Evolutionary conservation across 139 green algal species (phyloP), one percentile per base, ranked within the genome.

Genomic region (Coelastrella sp.): DNA sequence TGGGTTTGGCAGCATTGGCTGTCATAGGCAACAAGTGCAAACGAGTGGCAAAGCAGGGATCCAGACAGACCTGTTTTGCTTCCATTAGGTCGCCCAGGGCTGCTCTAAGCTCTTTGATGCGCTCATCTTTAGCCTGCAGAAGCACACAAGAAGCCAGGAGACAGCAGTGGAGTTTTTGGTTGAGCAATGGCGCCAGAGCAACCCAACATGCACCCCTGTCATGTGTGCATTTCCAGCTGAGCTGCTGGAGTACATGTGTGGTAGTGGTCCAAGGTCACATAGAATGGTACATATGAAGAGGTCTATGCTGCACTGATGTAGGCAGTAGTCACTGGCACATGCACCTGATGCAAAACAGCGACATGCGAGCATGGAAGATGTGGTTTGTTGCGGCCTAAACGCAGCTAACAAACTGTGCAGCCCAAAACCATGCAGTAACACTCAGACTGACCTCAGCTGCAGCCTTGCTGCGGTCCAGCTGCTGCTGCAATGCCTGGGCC

Each of bases 51-150:
- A 7, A 23, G 20, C 20, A 58, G 77, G n/a, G 7, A 58, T 19
- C 47, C 5, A 57, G n/a, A 4, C 47, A 20, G 19, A 74, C 71
- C 85, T 83, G 56, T 57, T 89, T 81, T 14, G 71, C 57, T 10
- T 85, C 75, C 58, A 92, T 77, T 5, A 90, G 74, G 3, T 71
- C 57, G 4, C 86, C 61, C 7, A 92, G 82, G 0, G 92, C 90
- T 4, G 92, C 58, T 5, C 92, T 91, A 54, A 94, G 87, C 92
- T 94, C 92, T n/a, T 77, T 81, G 71, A 94, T 91, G 22, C 92
- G 89, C 10, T 93, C 86, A 14, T 93, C 92, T 75, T 94, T 94
- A 68, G 75, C 75, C 85, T 89, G 73, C 54, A 79, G 54, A n/a
- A n/a, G n/a, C n/a, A n/a, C 56, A 73, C 54, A 59, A 58, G 64